These are phyloP conservation scores for Globisporangium cederbergense DNA, from an alignment of 352 stramenopile genomes.

Conservation along the genomic window DNA sequence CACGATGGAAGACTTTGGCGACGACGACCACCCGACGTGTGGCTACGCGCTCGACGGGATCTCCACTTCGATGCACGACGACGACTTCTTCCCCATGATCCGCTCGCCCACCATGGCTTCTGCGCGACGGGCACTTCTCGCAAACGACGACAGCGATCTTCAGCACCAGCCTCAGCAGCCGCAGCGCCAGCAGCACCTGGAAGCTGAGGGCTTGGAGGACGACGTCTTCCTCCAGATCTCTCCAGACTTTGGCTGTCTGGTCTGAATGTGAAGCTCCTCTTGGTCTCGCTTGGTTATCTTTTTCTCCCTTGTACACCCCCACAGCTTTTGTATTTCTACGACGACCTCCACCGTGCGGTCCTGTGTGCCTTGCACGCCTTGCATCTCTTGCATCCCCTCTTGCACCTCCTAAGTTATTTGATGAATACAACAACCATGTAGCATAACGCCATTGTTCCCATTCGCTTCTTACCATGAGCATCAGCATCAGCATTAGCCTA, in stretches of 20 bases:
- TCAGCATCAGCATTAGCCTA: neutral
- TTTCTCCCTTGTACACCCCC: neutral
- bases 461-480: neutral
- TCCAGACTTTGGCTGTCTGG: conserved; percentile 77
- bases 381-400: neutral
- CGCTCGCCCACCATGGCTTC: conserved; percentile 44
- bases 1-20: conserved; percentile 46
- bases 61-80: conserved; percentile 16
- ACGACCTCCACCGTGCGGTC: neutral
- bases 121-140: conserved; percentile 20
- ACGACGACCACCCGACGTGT: conserved; percentile 46
- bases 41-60: conserved; percentile 47
- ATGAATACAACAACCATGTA: conserved; percentile 11
- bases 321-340: conserved; percentile 13
- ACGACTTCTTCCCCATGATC: conserved; percentile 51
- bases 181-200: conserved; percentile 13
- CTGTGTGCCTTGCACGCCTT: neutral
- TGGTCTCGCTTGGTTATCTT: neutral
- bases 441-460: conserved; percentile 6
- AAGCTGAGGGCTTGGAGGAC: conserved; percentile 45
- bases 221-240: conserved; percentile 86
- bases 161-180: conserved; percentile 15
- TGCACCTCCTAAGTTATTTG: conserved; percentile 10
- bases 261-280: conserved; percentile 25
- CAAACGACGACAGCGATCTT: neutral